phyloP scores from a whole-genome alignment of 176 grass and related monocot genomes.

The Juncus effusus region DNA sequence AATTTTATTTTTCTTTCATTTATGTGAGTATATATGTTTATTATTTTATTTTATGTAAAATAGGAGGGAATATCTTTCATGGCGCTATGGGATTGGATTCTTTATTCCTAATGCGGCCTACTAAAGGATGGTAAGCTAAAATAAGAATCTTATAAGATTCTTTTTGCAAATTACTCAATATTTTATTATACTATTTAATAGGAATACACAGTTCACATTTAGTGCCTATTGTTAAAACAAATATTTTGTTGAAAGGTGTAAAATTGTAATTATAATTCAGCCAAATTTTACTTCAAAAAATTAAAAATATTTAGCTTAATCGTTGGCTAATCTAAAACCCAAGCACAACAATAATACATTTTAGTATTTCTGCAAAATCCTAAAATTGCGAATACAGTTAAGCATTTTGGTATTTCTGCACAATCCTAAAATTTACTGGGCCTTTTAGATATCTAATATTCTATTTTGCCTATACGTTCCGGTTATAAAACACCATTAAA shows the following conservation, averaged over 20 bases:
- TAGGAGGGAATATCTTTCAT: constrained; percentile 96
- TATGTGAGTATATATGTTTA: constrained; percentile 3
- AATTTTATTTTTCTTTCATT: constrained; percentile 4
- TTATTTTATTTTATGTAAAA: constrained; percentile 3
- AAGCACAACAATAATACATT: not conserved
- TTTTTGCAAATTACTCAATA: no score
- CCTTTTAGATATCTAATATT: not conserved
- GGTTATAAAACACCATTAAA: constrained; percentile 85
- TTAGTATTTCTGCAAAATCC: not conserved
- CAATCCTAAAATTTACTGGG: no score
- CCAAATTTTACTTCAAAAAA: no score
- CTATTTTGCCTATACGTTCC: constrained; percentile 33
- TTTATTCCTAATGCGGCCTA: constrained; percentile 87
- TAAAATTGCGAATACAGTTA: no score
- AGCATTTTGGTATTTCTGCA: not conserved
- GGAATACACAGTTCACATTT: no score
- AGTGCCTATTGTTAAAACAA: no score
- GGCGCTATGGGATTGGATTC: constrained; percentile 94
- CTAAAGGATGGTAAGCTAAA: constrained; percentile 77
- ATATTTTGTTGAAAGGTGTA: no score
- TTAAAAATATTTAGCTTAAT: no score
- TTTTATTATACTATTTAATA: not conserved
- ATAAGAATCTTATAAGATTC: no score
- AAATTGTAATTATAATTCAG: no score
- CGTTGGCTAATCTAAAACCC: no score